phyloP scores from a whole-genome alignment of 1,284 basidiomycete genomes.

The Rhodotorula sp. region DNA sequence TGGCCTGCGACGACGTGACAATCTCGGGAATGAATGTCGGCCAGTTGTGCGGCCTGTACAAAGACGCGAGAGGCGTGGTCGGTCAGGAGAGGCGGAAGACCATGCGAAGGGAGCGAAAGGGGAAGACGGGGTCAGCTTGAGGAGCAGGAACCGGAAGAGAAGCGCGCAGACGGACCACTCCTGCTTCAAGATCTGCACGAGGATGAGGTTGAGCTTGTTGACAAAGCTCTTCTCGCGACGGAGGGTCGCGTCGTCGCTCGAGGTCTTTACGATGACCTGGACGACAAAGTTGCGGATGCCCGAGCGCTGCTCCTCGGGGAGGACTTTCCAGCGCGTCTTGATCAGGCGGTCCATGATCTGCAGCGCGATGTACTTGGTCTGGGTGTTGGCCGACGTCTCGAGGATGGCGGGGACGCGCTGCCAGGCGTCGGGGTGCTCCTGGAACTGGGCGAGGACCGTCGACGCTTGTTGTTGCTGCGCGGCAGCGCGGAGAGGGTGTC shows the following conservation, averaged over 20 bases:
- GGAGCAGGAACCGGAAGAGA: background rate
- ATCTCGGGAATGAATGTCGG: slow-evolving; percentile 97
- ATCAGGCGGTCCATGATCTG: slow-evolving; percentile 96
- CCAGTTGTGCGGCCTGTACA: slow-evolving; percentile 82
- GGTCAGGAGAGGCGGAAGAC: background rate
- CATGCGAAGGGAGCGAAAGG: background rate
- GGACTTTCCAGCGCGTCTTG: slow-evolving; percentile 89
- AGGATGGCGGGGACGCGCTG: slow-evolving; percentile 93
- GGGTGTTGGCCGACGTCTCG: slow-evolving; percentile 78
- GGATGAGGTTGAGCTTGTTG: slow-evolving; percentile 94
- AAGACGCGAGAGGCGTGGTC: too few species aligned
- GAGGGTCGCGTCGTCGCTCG: slow-evolving; percentile 65
- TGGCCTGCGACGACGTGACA: slow-evolving; percentile 94
- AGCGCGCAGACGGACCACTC: slow-evolving; percentile 73
- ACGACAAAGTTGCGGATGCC: slow-evolving; percentile 98
- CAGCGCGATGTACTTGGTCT: slow-evolving; percentile 94
- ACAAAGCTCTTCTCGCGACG: slow-evolving; percentile 92
- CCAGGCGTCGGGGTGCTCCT: slow-evolving; percentile 98
- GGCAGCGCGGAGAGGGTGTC: background rate
- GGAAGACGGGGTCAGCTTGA: too few species aligned
- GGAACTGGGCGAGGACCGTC: slow-evolving; percentile 85
- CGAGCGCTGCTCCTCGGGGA: slow-evolving; percentile 90
- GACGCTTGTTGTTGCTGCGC: slow-evolving; percentile 36
- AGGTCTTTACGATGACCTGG: slow-evolving; percentile 87
- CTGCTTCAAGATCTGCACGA: slow-evolving; percentile 98